Evolutionary conservation across 768 basidiomycete genomes (phyloP), one percentile per base, ranked within the genome.

Genomic region (Postia placenta): DNA sequence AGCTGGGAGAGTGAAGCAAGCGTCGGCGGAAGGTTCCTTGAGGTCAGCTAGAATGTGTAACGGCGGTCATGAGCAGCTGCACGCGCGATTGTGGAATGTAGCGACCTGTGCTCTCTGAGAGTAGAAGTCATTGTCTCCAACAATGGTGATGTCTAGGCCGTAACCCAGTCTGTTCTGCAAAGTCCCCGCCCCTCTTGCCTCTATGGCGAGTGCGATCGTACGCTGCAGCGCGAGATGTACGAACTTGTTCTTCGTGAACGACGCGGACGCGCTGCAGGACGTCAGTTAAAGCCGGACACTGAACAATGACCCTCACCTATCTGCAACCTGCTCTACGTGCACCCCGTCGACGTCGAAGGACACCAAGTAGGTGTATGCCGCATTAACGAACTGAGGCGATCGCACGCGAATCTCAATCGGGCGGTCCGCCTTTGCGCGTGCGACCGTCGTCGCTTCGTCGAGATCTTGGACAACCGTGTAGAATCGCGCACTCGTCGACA

Each of bases 121-220:
- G 69, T 99, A 98, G 60, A 98, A 99, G 64, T 98, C 96, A 60
- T 99, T 98, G 65, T 92, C 92, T 9, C 92, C 95, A 23, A 85
- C 80, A 56, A 97, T 87, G 33, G 78, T 79, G 54, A 97, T 82
- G 56, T 89, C 78, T 49, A 95, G 71, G 25, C 82, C 86, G 12
- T 64, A 59, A 2, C 69, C 62, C 4, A 91, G 66, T 3, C 65
- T 55, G 38, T 70, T 64, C 27, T 69, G 64, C 56, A 81, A 56
- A 40, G 67, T 55, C n/a, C 67, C 54, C 25, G 66, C 56, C 19
- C 79, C 78, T 44, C 71, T 74, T 41, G 75, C 67, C 59, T 92
- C 87, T 25, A 72, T 68, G 2, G 81, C 81, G 33, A 93, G 67
- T n/a, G 74, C 64, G 38, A 95, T 66, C 2, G 87, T 82, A 56